phyloP scores from a whole-genome alignment of 148 eudicot species.

The Suaeda aralocaspica region DNA sequence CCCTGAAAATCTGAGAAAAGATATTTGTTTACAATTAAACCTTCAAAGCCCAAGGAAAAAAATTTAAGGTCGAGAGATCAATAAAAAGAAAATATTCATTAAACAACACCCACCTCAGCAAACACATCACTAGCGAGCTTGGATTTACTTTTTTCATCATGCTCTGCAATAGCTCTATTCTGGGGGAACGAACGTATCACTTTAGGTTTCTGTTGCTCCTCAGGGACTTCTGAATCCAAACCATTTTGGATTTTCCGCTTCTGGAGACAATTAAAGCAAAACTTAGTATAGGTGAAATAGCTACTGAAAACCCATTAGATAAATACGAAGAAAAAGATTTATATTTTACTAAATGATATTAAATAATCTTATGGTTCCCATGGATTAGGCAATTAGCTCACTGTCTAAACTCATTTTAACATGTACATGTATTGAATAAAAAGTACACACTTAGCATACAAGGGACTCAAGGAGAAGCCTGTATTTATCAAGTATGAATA shows the following conservation, averaged over 20 bases:
- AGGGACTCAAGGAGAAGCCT: too few species aligned
- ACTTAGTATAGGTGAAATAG: neutral
- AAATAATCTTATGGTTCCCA: too few species aligned
- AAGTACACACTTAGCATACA: too few species aligned
- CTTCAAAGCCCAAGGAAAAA: neutral
- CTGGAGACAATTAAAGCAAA: constrained; percentile 26
- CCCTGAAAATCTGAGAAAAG: constrained; percentile 14
- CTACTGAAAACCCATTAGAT: too few species aligned
- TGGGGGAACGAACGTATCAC: constrained; percentile 54
- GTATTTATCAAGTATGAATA: too few species aligned
- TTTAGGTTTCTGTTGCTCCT: constrained; percentile 35
- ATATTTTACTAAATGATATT: too few species aligned
- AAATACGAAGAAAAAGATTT: too few species aligned
- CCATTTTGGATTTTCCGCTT: constrained; percentile 54
- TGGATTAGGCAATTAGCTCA: too few species aligned
- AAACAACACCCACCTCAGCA: constrained; percentile 32
- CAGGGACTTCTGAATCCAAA: constrained; percentile 29
- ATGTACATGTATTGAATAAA: too few species aligned
- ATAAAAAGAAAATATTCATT: neutral
- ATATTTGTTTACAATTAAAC: neutral
- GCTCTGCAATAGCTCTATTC: constrained; percentile 45
- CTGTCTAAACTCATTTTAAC: too few species aligned
- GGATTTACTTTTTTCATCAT: constrained; percentile 38
- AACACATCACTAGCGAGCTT: constrained; percentile 51
- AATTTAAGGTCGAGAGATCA: neutral